These are phyloP conservation scores for Verbena officinalis DNA, from an alignment of 257 asterid genomes.

Conservation along the genomic window DNA sequence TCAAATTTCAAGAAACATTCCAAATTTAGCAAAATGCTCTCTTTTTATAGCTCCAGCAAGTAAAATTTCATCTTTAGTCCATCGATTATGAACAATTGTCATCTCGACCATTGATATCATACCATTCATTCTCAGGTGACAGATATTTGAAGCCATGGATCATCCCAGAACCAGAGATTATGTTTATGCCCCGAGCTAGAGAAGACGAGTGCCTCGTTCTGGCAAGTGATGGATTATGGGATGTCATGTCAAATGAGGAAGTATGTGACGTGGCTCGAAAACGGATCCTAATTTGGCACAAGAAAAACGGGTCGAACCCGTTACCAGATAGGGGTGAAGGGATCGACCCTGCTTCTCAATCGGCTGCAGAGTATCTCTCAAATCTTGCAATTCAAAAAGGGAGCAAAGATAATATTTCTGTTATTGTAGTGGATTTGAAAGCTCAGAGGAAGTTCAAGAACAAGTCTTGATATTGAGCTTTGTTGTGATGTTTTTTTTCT, in stretches of 20 bases:
- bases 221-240: conserved; percentile 90
- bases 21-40: no score
- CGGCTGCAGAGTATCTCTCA: conserved; percentile 83
- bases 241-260: conserved; percentile 79
- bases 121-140: conserved; percentile 72
- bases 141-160: conserved; percentile 86
- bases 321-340: conserved; percentile 56
- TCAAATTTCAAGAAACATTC: no score
- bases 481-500: no score
- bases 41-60: no score
- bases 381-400: conserved; percentile 76
- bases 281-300: conserved; percentile 81
- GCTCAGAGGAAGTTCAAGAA: conserved; percentile 74
- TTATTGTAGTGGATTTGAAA: conserved; percentile 80
- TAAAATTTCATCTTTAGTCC: no score
- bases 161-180: conserved; percentile 81
- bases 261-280: conserved; percentile 71
- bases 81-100: no score
- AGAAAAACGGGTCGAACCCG: conserved; percentile 59
- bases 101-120: no score
- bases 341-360: conserved; percentile 83
- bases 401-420: conserved; percentile 75
- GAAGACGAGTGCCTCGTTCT: conserved; percentile 82
- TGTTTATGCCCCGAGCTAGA: conserved; percentile 73
- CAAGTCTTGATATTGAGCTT: conserved; percentile 48